Conservation (phyloP, 352 stramenopile genomes). For the Plasmopara muralis region DNA sequence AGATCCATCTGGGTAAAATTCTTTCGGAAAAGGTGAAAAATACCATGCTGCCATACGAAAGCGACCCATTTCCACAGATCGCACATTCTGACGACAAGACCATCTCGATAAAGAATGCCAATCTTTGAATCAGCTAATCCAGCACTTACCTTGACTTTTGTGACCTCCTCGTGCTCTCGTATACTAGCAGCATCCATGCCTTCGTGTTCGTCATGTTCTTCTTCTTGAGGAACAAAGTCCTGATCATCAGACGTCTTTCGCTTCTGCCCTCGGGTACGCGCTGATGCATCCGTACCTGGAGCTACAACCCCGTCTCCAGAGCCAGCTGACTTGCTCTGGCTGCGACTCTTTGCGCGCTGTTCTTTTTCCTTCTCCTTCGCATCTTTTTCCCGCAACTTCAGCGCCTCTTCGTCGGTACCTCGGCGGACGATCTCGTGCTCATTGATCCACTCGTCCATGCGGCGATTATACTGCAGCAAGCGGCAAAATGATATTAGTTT, state of each 20-base stretch:
- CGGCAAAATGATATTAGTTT: conserved; percentile 3
- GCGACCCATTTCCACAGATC: conserved; percentile 91
- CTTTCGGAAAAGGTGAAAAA: conserved; percentile 96
- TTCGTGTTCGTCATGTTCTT: conserved; percentile 96
- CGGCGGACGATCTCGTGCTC: conserved; percentile 70
- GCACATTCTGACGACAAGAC: conserved; percentile 84
- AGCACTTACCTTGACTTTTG: conserved; percentile 86
- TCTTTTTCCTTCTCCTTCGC: conserved; percentile 66
- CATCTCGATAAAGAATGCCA: conserved; percentile 12
- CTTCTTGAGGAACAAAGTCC: conserved; percentile 76
- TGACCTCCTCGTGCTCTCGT: conserved; percentile 97
- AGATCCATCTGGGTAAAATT: conserved; percentile 85
- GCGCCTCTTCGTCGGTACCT: conserved; percentile 68
- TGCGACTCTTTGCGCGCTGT: conserved; percentile 44
- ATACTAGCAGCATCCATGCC: conserved; percentile 96
- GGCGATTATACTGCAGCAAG: conserved; percentile 81
- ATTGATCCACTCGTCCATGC: conserved; percentile 87
- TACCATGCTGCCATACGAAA: conserved; percentile 96
- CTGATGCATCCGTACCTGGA: conserved; percentile 22
- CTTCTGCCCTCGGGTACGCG: conserved; percentile 65
- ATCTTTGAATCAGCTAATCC: not conserved
- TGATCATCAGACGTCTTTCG: conserved; percentile 61
- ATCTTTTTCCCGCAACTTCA: conserved; percentile 68
- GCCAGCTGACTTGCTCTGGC: conserved; percentile 19
- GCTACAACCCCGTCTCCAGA: conserved; percentile 5